phyloP scores from a whole-genome alignment of 2,329 filamentous ascomycete species.

The Alternaria sp. region DNA sequence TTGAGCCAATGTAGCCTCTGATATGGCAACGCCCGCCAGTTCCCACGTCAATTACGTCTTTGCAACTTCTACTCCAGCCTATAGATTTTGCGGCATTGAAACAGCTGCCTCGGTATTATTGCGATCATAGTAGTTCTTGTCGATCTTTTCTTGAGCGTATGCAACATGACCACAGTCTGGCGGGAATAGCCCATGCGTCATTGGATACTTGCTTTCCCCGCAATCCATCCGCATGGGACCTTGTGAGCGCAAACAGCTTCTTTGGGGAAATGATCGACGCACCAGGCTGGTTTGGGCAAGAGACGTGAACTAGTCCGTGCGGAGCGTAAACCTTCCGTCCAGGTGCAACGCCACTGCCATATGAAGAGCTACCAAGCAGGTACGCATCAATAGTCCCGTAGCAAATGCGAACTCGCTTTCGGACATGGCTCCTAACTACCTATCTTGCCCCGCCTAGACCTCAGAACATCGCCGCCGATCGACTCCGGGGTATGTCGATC shows the following conservation, averaged over 20 bases:
- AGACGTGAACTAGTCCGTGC: slow-evolving; percentile 2
- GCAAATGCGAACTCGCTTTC: neutral
- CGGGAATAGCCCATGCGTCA: neutral
- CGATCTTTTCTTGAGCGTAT: neutral
- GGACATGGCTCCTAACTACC: neutral
- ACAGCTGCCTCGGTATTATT: neutral
- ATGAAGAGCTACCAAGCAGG: neutral
- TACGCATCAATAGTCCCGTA: neutral
- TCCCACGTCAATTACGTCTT: neutral
- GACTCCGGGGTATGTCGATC: slow-evolving; percentile 1
- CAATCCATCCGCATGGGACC: neutral
- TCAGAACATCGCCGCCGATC: neutral
- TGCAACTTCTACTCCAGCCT: neutral
- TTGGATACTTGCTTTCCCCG: neutral
- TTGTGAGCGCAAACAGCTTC: neutral
- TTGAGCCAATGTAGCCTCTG: neutral
- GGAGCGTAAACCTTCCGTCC: slow-evolving; percentile 3
- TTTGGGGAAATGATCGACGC: neutral
- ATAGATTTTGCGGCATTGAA: neutral
- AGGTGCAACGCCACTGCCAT: neutral
- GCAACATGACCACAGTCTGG: neutral
- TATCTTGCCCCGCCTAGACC: neutral
- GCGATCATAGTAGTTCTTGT: neutral
- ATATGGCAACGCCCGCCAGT: neutral
- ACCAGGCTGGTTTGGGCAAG: neutral